These are phyloP conservation scores for Phytophthora megakarya DNA, from an alignment of 352 stramenopile genomes.

Conservation along the genomic window DNA sequence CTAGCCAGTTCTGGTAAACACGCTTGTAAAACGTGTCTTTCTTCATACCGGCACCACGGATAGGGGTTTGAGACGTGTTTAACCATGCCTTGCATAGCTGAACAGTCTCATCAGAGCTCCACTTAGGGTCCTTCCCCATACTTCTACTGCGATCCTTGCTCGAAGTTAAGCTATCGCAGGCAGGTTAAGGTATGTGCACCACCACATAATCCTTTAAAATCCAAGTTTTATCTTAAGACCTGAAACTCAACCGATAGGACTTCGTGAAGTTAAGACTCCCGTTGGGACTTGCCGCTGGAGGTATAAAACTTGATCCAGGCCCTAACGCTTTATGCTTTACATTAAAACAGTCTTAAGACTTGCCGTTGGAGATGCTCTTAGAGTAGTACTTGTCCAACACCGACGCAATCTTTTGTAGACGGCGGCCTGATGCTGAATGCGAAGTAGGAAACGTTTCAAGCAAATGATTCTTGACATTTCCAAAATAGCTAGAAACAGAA, in stretches of 20 bases:
- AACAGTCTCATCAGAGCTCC: not conserved
- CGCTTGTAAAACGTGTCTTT: not conserved
- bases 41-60: not conserved
- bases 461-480: constrained; percentile 10
- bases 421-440: not conserved
- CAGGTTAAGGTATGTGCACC: no score
- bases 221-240: not conserved
- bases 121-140: constrained; percentile 3
- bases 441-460: no score
- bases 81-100: constrained; percentile 2
- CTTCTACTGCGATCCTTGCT: not conserved
- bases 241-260: not conserved
- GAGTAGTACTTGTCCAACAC: no score
- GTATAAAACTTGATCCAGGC: no score
- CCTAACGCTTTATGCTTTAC: no score
- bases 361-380: no score
- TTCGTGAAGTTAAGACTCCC: not conserved
- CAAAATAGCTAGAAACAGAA: constrained; percentile 15
- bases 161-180: no score
- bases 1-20: not conserved
- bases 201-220: not conserved
- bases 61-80: constrained; percentile 1
- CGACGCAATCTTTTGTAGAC: constrained; percentile 11
- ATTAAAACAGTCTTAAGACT: no score
- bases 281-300: not conserved